Base-by-base conservation (phyloP, 2,329 filamentous ascomycete species). In the Ophiostoma sp. region DNA sequence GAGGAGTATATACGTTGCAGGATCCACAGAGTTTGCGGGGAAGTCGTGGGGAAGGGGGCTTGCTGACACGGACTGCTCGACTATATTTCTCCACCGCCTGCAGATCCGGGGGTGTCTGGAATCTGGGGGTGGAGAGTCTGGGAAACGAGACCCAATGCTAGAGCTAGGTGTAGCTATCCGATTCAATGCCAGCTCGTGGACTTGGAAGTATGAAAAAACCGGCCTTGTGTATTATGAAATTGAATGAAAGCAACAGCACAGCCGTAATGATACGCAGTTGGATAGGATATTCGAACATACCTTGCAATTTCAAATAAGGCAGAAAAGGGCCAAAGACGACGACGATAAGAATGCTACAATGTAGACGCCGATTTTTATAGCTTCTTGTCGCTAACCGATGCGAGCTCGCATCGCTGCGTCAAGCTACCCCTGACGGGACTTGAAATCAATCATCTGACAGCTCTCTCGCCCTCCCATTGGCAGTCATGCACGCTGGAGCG, bases 1-100 rank as follows among this genome's bases (percentile, higher is more conserved):
- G 33, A 66, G 35, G 36, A 66, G 31, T 23, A 66, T 44, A 36
- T 44, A 27, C 23, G 36, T 36, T 23, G 35, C 39, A 48, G 65
- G 65, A 67, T 31, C 65, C 65, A 67, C 65, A 31, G 36, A 41
- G 36, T 48, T 67, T 48, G 65, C 65, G 65, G 65, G 65, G 65
- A 67, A 67, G 65, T 67, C 36, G 65, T 67, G 65, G 65, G 65
- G 65, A 44, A 67, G 13, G 36, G 36, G 36, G 65, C 39, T 23
- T 67, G 39, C 39, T 48, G 36, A 11, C 64, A 15, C 52, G 23
- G 52, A 57, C 11, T 57, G 15, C 6, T 57, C 52, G 52, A 57
- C 52, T 57, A 27, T 27, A 48, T n/a, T n/a, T 44, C 65, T 41
- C 65, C 65, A 67, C 64, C 23, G 3, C 27, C 23, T 33, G 65